phyloP scores from a whole-genome alignment of 2,329 filamentous ascomycete genomes.

The Fusarium brevicatenulatum region DNA sequence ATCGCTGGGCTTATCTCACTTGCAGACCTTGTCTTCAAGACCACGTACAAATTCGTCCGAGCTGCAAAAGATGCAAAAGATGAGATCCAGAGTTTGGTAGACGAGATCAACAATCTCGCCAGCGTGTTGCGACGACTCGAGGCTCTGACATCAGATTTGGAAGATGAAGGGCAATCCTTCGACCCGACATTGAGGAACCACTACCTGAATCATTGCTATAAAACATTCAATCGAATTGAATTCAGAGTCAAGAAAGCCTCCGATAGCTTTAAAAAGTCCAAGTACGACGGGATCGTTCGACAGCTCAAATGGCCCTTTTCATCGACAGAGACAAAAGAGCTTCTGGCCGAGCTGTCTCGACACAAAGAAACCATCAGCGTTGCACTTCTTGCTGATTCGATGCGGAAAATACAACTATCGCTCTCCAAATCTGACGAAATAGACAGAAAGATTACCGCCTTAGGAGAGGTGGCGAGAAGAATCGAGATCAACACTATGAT shows the following conservation, averaged over 20 bases:
- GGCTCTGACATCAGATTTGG: neutral
- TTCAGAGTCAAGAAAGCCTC: neutral
- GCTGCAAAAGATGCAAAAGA: neutral
- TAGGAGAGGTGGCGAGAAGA: neutral
- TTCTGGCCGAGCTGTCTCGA: slow-evolving; percentile 17
- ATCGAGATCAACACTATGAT: slow-evolving; percentile 23
- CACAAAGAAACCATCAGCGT: slow-evolving; percentile 19
- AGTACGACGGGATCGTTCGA: neutral
- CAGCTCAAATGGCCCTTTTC: slow-evolving; percentile 34
- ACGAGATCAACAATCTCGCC: slow-evolving; percentile 3
- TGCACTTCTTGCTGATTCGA: slow-evolving; percentile 7
- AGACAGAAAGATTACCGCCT: rapidly evolving
- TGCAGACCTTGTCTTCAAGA: neutral
- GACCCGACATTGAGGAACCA: neutral
- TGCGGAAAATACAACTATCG: slow-evolving; percentile 4
- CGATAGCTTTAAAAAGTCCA: neutral
- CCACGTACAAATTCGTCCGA: neutral
- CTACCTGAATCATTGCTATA: neutral
- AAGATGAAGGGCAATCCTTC: neutral
- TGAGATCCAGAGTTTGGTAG: neutral
- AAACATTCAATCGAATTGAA: neutral
- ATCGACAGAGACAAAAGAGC: neutral
- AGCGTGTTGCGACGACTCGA: neutral
- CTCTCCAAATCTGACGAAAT: neutral
- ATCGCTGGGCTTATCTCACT: slow-evolving; percentile 7